phyloP scores from a whole-genome alignment of 2,329 filamentous ascomycete species.

The Leptodontidium sp. region DNA sequence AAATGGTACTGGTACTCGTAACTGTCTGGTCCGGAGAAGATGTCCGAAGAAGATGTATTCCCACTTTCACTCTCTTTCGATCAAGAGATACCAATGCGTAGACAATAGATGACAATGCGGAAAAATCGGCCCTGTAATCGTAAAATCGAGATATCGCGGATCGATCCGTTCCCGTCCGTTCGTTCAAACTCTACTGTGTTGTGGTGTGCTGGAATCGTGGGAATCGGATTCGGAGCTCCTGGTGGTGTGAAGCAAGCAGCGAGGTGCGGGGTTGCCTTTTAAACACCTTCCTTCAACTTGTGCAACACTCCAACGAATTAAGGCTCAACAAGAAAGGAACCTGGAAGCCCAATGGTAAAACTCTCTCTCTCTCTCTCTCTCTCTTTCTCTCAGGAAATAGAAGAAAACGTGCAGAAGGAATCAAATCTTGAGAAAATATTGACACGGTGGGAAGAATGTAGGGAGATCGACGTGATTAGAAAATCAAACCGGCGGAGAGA shows the following conservation, averaged over 20 bases:
- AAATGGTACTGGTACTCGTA: too few species aligned
- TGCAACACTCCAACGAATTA: constrained; percentile 6
- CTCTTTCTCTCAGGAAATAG: neutral
- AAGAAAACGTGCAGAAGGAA: neutral
- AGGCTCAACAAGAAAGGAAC: neutral
- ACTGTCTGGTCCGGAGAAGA: neutral
- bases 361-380: too few species aligned
- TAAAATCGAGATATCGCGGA: neutral
- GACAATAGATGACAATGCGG: neutral
- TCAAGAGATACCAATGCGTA: neutral
- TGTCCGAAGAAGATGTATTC: neutral
- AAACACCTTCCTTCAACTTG: neutral
- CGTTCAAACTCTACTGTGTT: too few species aligned
- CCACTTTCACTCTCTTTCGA: neutral
- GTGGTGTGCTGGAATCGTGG: neutral
- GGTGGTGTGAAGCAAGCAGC: neutral
- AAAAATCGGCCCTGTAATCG: neutral
- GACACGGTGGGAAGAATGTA: too few species aligned
- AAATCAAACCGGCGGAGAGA: neutral
- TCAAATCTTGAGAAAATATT: too few species aligned
- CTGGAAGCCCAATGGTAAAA: too few species aligned
- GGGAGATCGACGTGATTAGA: neutral
- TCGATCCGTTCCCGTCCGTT: neutral
- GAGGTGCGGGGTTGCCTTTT: constrained; percentile 4
- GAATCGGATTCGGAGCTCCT: neutral